Conservation (phyloP, 306 rosid genomes). For the Cucurbita moschata region DNA sequence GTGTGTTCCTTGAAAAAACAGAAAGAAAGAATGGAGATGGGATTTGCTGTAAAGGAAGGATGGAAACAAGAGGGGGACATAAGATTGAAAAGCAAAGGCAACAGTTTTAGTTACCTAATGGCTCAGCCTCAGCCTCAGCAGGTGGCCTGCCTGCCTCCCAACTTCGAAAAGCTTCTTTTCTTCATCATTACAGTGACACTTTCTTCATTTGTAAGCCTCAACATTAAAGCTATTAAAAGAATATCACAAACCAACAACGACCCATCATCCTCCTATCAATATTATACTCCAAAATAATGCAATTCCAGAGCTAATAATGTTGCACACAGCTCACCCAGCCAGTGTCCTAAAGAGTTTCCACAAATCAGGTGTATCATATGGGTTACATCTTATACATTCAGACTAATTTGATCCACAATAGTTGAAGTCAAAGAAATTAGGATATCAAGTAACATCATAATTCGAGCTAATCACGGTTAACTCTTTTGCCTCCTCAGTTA, state of each 20-base stretch:
- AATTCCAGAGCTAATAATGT: neutral
- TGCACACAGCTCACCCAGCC: conserved; percentile 1
- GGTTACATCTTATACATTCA: neutral
- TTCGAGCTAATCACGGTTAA: neutral
- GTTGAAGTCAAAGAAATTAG: neutral
- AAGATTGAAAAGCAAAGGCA: neutral
- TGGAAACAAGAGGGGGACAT: neutral
- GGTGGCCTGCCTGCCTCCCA: conserved; percentile 10
- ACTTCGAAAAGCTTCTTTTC: neutral
- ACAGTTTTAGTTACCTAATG: neutral
- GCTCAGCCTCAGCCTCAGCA: neutral
- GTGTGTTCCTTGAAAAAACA: conserved; percentile 2
- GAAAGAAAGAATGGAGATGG: conserved; percentile 1
- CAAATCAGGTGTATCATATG: too few species aligned
- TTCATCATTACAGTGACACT: conserved; percentile 2
- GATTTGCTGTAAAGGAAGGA: conserved; percentile 8
- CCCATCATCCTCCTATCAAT: conserved; percentile 2
- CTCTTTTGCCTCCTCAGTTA: neutral
- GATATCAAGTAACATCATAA: neutral
- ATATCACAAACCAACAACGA: neutral
- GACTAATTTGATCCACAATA: neutral
- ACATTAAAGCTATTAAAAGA: neutral
- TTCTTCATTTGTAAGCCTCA: conserved; percentile 7
- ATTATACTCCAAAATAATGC: neutral
- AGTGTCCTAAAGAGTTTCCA: neutral